phyloP scores from a whole-genome alignment of 805 yeast species.

The Candida ortonii region DNA sequence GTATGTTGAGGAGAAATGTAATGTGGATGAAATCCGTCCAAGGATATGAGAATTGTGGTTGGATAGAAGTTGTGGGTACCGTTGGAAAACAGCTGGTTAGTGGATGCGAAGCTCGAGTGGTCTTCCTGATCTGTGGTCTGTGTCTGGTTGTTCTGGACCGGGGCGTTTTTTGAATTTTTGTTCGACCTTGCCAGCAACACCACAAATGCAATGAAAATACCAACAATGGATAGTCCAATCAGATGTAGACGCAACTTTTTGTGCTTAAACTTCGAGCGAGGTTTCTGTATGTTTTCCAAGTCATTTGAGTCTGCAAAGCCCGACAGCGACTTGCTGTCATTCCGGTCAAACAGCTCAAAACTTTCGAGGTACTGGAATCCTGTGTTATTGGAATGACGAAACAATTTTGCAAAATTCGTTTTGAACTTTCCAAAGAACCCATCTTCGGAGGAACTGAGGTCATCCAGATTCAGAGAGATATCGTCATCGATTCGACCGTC shows the following conservation, averaged over 20 bases:
- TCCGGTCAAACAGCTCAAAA: constrained; percentile 29
- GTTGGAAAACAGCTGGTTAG: constrained; percentile 42
- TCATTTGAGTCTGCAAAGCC: constrained; percentile 23
- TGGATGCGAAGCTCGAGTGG: too few species aligned
- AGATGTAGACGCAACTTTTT: constrained; percentile 9
- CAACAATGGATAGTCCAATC: constrained; percentile 7
- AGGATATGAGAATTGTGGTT: constrained; percentile 75
- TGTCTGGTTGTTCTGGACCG: neutral
- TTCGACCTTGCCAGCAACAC: constrained; percentile 7
- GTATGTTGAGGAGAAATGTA: constrained; percentile 64
- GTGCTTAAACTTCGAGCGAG: constrained; percentile 7
- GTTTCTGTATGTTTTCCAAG: constrained; percentile 2
- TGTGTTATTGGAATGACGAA: constrained; percentile 2
- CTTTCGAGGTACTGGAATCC: constrained; percentile 23
- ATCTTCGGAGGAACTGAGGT: constrained; percentile 6
- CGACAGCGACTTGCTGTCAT: constrained; percentile 18
- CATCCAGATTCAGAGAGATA: constrained; percentile 11
- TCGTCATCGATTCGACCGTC: constrained; percentile 20
- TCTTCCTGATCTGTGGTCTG: neutral
- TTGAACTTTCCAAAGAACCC: constrained; percentile 11
- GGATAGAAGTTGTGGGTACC: constrained; percentile 70
- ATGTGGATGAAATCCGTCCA: constrained; percentile 92
- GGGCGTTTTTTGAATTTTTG: constrained; percentile 6
- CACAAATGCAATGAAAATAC: constrained; percentile 8
- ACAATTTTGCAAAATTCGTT: constrained; percentile 5